Conservation (phyloP, 2,329 filamentous ascomycete species). For the Nannizziopsis barbatae region DNA sequence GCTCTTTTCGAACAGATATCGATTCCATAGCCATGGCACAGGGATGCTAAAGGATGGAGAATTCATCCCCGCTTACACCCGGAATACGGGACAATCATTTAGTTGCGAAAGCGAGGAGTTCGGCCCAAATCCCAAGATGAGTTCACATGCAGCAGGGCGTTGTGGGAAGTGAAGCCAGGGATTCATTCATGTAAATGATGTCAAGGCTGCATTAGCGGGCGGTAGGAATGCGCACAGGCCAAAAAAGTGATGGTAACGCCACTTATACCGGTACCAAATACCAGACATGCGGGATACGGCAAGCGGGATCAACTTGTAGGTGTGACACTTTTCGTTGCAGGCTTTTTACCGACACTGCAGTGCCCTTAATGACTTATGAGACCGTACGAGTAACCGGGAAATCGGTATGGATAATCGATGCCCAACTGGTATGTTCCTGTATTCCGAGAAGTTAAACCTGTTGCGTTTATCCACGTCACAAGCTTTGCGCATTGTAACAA, state of each 20-base stretch:
- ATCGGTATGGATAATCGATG: constrained; percentile 2
- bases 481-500: constrained; percentile 3
- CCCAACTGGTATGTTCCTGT: constrained; percentile 3
- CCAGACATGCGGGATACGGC: constrained; percentile 1
- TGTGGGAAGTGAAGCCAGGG: not conserved
- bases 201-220: constrained; percentile 8
- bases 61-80: constrained; percentile 5
- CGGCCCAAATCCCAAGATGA: constrained; percentile 6
- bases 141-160: constrained; percentile 8
- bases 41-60: not conserved
- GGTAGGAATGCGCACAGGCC: not conserved
- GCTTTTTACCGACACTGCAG: no score
- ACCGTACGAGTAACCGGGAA: not conserved
- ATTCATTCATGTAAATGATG: constrained; percentile 2
- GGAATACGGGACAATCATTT: not conserved
- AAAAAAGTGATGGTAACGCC: not conserved
- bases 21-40: not conserved
- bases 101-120: not conserved
- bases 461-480: constrained; percentile 14
- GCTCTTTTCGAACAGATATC: not conserved
- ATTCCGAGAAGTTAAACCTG: constrained; percentile 4
- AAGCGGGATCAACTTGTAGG: not conserved
- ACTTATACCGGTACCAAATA: constrained; percentile 3
- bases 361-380: not conserved
- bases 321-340: constrained; percentile 2